A percentile compares a stretch with the other conserved stretches of the same genome.
These are phyloP conservation scores for Viola odorata DNA, from an alignment of 345 rosid genomes.

Conservation along the genomic window DNA sequence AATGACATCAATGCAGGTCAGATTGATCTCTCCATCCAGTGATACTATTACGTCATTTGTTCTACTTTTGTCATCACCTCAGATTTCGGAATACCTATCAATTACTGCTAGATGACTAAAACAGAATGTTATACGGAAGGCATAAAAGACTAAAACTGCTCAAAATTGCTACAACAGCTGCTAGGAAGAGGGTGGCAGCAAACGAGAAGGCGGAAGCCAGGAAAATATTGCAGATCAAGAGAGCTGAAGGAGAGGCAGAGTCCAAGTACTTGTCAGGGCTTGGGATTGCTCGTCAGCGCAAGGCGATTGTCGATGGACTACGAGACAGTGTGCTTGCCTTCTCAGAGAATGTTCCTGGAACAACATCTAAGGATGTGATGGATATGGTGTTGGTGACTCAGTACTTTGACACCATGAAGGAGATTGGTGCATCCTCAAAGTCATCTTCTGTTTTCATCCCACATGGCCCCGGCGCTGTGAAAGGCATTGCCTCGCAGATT, in stretches of 20 bases:
- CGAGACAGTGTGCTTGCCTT: constrained; percentile 12
- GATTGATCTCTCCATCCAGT: not conserved
- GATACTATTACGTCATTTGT: not conserved
- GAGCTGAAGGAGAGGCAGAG: constrained; percentile 11
- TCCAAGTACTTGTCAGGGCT: constrained; percentile 11
- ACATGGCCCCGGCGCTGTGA: too few relatives aligned
- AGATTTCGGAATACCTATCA: too few relatives aligned
- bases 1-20: constrained; percentile 25
- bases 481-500: too few relatives aligned
- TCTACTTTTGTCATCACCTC: too few relatives aligned
- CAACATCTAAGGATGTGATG: not conserved
- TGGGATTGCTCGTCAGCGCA: constrained; percentile 13
- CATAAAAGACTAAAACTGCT: too few relatives aligned
- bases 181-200: not conserved
- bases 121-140: too few relatives aligned
- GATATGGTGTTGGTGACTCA: too few relatives aligned
- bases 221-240: constrained; percentile 8
- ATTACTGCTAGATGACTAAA: too few relatives aligned
- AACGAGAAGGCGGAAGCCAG: constrained; percentile 3
- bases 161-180: not conserved
- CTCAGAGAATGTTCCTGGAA: constrained; percentile 13
- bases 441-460: too few relatives aligned
- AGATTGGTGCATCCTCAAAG: too few relatives aligned
- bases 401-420: too few relatives aligned
- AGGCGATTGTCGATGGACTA: constrained; percentile 10